phyloP scores from a whole-genome alignment of 169 alveolate genomes.

The Cryptosporidium ryanae region DNA sequence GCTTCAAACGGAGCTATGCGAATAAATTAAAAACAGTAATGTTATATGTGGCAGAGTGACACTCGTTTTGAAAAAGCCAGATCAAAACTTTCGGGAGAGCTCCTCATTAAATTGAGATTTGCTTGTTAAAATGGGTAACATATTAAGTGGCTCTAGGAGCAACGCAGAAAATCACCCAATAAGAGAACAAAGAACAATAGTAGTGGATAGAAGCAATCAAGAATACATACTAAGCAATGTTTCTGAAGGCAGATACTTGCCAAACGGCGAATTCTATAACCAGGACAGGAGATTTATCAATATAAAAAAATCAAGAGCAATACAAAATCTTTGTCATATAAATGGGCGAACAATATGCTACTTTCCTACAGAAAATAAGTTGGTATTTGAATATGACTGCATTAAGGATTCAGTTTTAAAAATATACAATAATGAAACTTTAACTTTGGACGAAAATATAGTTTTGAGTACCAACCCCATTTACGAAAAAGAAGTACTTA shows the following conservation, averaged over 20 bases:
- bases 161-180: constrained; percentile 6
- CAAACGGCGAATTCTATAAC: not conserved
- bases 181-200: constrained; percentile 57
- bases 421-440: constrained; percentile 15
- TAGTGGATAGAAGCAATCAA: not conserved
- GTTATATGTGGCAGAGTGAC: too few species aligned
- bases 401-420: constrained; percentile 40
- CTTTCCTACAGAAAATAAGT: not conserved
- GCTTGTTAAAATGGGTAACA: constrained; percentile 27
- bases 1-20: not conserved
- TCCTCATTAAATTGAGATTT: not conserved
- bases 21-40: not conserved
- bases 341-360: constrained; percentile 41
- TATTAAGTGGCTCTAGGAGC: constrained; percentile 1
- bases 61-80: too few species aligned
- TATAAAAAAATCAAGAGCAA: constrained; percentile 34
- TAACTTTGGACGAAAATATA: constrained; percentile 21
- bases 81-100: not conserved
- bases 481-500: not conserved
- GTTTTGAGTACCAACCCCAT: constrained; percentile 14
- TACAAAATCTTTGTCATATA: constrained; percentile 58
- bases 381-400: constrained; percentile 59
- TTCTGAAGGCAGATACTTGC: not conserved
- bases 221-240: constrained; percentile 17
- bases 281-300: not conserved